phyloP scores from a whole-genome alignment of 768 basidiomycete species.

The Boletus subparvulus region DNA sequence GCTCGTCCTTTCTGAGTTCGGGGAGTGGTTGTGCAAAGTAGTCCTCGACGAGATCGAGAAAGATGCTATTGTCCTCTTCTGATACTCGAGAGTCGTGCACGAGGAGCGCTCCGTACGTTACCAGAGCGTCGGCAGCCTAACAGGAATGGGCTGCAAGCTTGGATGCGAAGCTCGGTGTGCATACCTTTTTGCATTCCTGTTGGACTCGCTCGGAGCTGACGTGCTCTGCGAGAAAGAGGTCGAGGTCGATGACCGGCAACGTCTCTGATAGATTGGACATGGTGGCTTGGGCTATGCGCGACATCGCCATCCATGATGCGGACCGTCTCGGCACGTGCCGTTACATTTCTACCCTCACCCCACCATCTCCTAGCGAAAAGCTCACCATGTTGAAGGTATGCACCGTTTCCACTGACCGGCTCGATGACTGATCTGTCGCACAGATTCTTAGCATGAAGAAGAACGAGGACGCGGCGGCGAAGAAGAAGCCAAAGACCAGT shows the following conservation, averaged over 20 bases:
- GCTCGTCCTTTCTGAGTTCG: conserved; percentile 70
- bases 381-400: conserved; percentile 46
- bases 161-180: background rate
- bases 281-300: conserved; percentile 10
- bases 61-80: conserved; percentile 75
- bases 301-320: background rate
- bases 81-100: conserved; percentile 83
- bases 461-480: conserved; percentile 94
- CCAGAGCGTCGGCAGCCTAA: conserved; percentile 79
- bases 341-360: conserved; percentile 21
- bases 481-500: conserved; percentile 98
- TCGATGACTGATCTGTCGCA: conserved; percentile 5
- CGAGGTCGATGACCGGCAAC: conserved; percentile 76
- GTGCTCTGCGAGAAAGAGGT: conserved; percentile 57
- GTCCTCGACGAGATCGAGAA: conserved; percentile 90
- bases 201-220: conserved; percentile 46
- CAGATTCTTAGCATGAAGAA: conserved; percentile 99
- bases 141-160: background rate
- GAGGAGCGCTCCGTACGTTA: conserved; percentile 82
- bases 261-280: conserved; percentile 46
- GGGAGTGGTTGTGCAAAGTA: conserved; percentile 78
- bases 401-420: background rate
- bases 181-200: conserved; percentile 67
- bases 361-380: conserved; percentile 13
- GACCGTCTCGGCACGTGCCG: conserved; percentile 32